phyloP scores from a whole-genome alignment of 2,329 filamentous ascomycete genomes.

The Penicillium crustosum region DNA sequence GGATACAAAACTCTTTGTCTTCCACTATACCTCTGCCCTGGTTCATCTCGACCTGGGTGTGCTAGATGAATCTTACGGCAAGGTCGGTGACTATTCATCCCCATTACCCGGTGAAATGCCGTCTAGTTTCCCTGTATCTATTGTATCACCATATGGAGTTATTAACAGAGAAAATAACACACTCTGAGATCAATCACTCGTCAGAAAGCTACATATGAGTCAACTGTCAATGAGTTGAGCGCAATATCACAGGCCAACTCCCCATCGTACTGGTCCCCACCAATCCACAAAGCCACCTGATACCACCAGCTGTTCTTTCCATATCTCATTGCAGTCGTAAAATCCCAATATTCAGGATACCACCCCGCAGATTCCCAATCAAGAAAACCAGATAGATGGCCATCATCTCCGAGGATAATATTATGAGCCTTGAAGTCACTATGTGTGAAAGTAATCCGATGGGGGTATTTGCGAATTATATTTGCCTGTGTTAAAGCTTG shows the following conservation, averaged over 20 bases:
- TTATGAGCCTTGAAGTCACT: slow-evolving; percentile 25
- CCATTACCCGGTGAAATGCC: no score
- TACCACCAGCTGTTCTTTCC: slow-evolving; percentile 26
- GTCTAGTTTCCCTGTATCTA: no score
- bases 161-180: background rate
- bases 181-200: background rate
- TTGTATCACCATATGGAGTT: no score
- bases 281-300: slow-evolving; percentile 26
- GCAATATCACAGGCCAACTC: slow-evolving; percentile 28
- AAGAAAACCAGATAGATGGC: slow-evolving; percentile 14
- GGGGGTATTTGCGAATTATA: slow-evolving; percentile 3
- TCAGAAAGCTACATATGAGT: slow-evolving; percentile 28
- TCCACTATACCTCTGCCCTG: no score
- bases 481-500: slow-evolving; percentile 25
- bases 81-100: no score
- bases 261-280: slow-evolving; percentile 20
- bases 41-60: no score
- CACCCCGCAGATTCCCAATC: slow-evolving; percentile 15
- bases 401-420: slow-evolving; percentile 19
- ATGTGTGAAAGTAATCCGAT: slow-evolving; percentile 21
- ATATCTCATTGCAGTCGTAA: slow-evolving; percentile 27
- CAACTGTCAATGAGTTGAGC: slow-evolving; percentile 27
- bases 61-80: no score
- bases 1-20: background rate
- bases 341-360: slow-evolving; percentile 17